Conservation (phyloP, 1,284 basidiomycete species). For the Ceratobasidium sp. region DNA sequence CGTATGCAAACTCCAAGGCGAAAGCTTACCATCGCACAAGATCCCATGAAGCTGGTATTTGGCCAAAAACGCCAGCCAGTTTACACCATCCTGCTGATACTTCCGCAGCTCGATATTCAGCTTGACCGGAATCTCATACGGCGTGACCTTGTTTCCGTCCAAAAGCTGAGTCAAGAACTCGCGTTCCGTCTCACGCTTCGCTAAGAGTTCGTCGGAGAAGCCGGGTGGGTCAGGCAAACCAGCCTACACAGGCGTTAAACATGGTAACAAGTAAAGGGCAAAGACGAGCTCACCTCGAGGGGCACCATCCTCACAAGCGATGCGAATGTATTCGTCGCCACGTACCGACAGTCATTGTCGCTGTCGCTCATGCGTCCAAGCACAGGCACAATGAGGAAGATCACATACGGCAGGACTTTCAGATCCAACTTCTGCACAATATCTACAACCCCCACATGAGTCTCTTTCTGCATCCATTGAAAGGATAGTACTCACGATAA, state of each 20-base stretch:
- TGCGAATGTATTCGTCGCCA: slow-evolving; percentile 96
- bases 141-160: slow-evolving; percentile 93
- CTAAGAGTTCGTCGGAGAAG: slow-evolving; percentile 90
- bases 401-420: slow-evolving; percentile 95
- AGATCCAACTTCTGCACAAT: slow-evolving; percentile 93
- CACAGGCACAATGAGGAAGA: slow-evolving; percentile 96
- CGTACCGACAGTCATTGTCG: slow-evolving; percentile 89
- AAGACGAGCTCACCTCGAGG: slow-evolving; percentile 73
- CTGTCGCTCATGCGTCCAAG: slow-evolving; percentile 97
- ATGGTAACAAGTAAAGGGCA: not conserved
- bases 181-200: slow-evolving; percentile 87
- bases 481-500: slow-evolving; percentile 72
- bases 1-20: slow-evolving; percentile 6
- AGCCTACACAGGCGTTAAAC: slow-evolving; percentile 63
- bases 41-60: slow-evolving; percentile 98
- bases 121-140: slow-evolving; percentile 86
- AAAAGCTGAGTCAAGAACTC: slow-evolving; percentile 94
- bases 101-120: slow-evolving; percentile 96
- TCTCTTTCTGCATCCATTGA: not conserved
- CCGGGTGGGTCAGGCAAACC: slow-evolving; percentile 95
- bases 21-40: slow-evolving; percentile 88
- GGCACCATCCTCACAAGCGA: slow-evolving; percentile 99
- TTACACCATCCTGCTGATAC: slow-evolving; percentile 98
- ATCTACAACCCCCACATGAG: slow-evolving; percentile 61
- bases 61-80: slow-evolving; percentile 98